Evolutionary conservation across 352 stramenopile genomes (phyloP).

Genomic region (Phytophthora macrochlamydospora): DNA sequence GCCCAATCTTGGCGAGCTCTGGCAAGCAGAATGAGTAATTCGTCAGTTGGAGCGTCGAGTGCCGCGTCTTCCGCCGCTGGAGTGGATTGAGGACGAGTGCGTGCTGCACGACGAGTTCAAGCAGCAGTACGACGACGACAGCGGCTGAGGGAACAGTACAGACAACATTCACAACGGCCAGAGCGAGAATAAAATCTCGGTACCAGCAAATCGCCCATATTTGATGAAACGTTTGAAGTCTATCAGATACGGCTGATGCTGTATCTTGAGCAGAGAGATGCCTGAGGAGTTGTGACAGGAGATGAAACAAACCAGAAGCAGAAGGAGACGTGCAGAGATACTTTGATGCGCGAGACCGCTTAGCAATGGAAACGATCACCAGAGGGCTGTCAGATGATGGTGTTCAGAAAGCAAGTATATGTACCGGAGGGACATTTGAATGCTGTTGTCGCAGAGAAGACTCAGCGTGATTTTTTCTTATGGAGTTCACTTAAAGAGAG

Average conservation of each 20-base stretch:
- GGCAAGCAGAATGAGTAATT: neutral
- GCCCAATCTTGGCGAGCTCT: slow-evolving; percentile 2
- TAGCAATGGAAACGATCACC: slow-evolving; percentile 7
- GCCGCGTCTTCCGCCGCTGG: neutral
- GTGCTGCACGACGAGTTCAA: neutral
- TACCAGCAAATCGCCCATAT: slow-evolving; percentile 6
- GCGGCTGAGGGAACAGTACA: too few species aligned
- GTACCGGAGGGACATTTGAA: slow-evolving; percentile 8
- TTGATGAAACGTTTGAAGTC: slow-evolving; percentile 9
- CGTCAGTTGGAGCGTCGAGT: neutral
- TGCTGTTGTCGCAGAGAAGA: slow-evolving; percentile 6
- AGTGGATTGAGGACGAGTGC: neutral
- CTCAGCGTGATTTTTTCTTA: slow-evolving; percentile 7
- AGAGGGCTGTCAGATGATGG: slow-evolving; percentile 1
- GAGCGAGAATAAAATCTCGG: neutral
- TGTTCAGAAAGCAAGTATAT: slow-evolving; percentile 6
- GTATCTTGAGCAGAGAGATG: slow-evolving; percentile 8
- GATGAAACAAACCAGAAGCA: neutral
- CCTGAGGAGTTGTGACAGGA: slow-evolving; percentile 1
- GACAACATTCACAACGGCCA: neutral
- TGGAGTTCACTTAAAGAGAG: neutral
- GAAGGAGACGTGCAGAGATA: neutral
- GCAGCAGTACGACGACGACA: neutral
- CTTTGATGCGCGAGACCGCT: slow-evolving; percentile 4
- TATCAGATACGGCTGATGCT: slow-evolving; percentile 4